phyloP scores from a whole-genome alignment of 2,329 filamentous ascomycete species.

The Arthrobotrys megalospora region DNA sequence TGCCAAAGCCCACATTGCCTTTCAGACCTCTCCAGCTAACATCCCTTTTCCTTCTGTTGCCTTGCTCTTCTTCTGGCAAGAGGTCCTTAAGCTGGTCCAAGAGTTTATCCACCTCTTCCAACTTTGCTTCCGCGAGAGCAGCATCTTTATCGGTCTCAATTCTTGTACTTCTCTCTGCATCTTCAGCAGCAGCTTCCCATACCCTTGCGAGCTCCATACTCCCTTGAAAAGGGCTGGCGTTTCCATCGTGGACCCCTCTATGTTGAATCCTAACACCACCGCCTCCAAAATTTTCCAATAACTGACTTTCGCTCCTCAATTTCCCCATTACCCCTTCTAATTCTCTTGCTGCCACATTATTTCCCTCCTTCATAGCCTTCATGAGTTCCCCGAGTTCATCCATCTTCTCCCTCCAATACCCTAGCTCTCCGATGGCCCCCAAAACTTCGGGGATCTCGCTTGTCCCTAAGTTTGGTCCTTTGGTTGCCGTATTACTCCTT shows the following conservation, averaged over 20 bases:
- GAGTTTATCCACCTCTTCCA: constrained; percentile 44
- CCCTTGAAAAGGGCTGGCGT: constrained; percentile 33
- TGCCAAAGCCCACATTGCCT: constrained; percentile 52
- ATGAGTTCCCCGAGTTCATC: constrained; percentile 52
- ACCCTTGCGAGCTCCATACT: constrained; percentile 48
- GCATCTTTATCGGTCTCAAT: constrained; percentile 44
- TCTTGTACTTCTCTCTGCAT: constrained; percentile 47
- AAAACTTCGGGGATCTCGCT: constrained; percentile 41
- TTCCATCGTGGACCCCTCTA: constrained; percentile 4
- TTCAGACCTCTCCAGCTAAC: constrained; percentile 47
- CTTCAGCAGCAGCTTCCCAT: constrained; percentile 57
- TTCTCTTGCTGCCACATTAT: constrained; percentile 35
- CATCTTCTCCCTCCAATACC: constrained; percentile 47
- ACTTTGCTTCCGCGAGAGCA: constrained; percentile 29
- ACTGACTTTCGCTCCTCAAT: constrained; percentile 50
- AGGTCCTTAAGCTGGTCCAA: constrained; percentile 31
- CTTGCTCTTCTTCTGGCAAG: constrained; percentile 33
- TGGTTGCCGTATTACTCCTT: constrained; percentile 13
- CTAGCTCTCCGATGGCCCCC: constrained; percentile 46
- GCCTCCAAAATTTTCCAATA: constrained; percentile 47
- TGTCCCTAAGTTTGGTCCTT: not conserved
- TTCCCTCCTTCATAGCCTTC: constrained; percentile 52
- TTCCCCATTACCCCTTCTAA: constrained; percentile 49
- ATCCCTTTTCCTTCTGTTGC: constrained; percentile 22
- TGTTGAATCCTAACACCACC: constrained; percentile 34